phyloP scores from a whole-genome alignment of 345 rosid species.

The Pistacia vera region DNA sequence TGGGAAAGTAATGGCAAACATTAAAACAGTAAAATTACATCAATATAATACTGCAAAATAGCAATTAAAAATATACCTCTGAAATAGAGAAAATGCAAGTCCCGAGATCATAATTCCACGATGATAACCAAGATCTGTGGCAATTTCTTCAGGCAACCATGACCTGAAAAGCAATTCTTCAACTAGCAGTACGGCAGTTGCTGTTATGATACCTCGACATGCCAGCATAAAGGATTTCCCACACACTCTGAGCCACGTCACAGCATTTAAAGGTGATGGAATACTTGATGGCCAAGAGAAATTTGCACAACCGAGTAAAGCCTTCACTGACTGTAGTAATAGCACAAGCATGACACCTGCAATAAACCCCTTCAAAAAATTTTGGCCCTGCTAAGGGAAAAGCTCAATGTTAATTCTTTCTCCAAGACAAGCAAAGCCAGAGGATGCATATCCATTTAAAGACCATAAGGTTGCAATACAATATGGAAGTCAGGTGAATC shows the following conservation, averaged over 20 bases:
- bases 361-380: slow-evolving; percentile 52
- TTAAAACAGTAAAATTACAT: not conserved
- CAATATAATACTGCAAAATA: not conserved
- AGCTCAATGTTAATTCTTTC: slow-evolving; percentile 1
- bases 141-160: slow-evolving; percentile 85
- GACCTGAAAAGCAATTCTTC: slow-evolving; percentile 90
- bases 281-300: slow-evolving; percentile 66
- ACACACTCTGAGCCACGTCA: slow-evolving; percentile 45
- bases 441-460: not conserved
- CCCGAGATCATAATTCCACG: slow-evolving; percentile 75
- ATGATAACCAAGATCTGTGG: slow-evolving; percentile 76
- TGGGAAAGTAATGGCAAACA: not conserved
- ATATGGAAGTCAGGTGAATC: not conserved
- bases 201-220: slow-evolving; percentile 61
- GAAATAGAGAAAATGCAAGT: slow-evolving; percentile 66
- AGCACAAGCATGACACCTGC: slow-evolving; percentile 70
- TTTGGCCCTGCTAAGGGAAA: slow-evolving; percentile 56
- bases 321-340: slow-evolving; percentile 65
- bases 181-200: slow-evolving; percentile 64
- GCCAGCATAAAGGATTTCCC: slow-evolving; percentile 46
- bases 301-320: slow-evolving; percentile 55
- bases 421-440: slow-evolving; percentile 3
- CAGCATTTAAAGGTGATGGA: slow-evolving; percentile 47
- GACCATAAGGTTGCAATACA: not conserved
- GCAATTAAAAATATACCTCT: slow-evolving; percentile 53